Evolutionary conservation across 176 grass and related monocot genomes (phyloP).

Genomic region (Avena eriantha): DNA sequence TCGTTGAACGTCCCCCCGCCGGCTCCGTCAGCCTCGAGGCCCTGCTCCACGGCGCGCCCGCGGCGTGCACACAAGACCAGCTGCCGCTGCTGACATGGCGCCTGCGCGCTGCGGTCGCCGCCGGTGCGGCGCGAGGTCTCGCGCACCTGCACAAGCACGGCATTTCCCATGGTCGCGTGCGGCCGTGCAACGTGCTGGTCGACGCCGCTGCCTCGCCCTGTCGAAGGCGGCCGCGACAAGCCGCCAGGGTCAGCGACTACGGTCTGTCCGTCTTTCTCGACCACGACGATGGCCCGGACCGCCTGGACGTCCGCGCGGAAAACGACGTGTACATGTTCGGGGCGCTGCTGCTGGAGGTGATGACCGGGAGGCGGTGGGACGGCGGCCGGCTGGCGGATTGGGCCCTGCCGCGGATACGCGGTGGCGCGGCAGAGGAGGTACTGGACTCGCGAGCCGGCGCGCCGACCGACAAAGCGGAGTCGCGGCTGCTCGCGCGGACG

Average conservation of each 20-base stretch:
- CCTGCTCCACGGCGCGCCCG: background rate
- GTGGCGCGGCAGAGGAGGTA: conserved; percentile 37
- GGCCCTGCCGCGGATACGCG: conserved; percentile 61
- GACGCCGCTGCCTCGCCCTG: background rate
- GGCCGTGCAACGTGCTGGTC: conserved; percentile 61
- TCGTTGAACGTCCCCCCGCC: conserved; percentile 51
- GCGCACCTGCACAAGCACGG: conserved; percentile 66
- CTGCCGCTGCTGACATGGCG: conserved; percentile 39
- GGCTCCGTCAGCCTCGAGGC: conserved; percentile 44
- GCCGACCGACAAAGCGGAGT: conserved; percentile 51
- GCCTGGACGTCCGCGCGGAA: conserved; percentile 48
- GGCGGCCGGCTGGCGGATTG: conserved; percentile 53
- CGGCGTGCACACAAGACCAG: background rate
- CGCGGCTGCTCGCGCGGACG: conserved; percentile 45
- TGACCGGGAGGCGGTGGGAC: conserved; percentile 62
- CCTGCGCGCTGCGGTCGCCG: conserved; percentile 49
- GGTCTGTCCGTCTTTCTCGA: conserved; percentile 53
- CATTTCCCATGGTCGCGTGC: conserved; percentile 54
- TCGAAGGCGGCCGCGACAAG: background rate
- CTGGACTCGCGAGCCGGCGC: conserved; percentile 49
- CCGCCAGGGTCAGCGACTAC: conserved; percentile 61
- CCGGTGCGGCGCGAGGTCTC: conserved; percentile 61
- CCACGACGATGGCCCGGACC: background rate
- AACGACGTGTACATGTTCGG: conserved; percentile 82
- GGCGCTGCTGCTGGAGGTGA: conserved; percentile 66